Percentiles rank a stretch among this genome's conserved stretches.
Conservation (phyloP, 805 yeast species). For the Candida corydali region DNA sequence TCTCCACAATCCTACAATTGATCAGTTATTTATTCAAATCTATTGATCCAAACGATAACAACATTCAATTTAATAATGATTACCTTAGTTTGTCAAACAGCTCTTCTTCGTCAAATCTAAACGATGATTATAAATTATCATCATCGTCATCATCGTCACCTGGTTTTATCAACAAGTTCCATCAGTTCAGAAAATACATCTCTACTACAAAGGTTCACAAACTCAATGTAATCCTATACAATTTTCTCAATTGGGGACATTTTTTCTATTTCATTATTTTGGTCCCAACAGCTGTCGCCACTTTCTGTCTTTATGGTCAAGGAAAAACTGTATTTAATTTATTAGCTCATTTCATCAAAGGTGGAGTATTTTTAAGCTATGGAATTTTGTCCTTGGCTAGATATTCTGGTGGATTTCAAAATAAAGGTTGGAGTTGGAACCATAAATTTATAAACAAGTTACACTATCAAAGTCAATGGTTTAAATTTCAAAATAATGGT, state of each 20-base stretch:
- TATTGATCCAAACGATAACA: constrained; percentile 2
- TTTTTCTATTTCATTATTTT: constrained; percentile 57
- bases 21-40: constrained; percentile 45
- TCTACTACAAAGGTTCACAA: constrained; percentile 4
- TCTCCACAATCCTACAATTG: constrained; percentile 52
- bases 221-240: constrained; percentile 30
- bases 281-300: constrained; percentile 57
- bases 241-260: constrained; percentile 59
- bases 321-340: constrained; percentile 69
- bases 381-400: constrained; percentile 83
- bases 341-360: constrained; percentile 94
- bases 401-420: constrained; percentile 75
- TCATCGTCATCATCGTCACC: neutral
- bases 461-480: constrained; percentile 21
- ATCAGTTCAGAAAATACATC: constrained; percentile 4
- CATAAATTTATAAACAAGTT: constrained; percentile 16
- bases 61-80: constrained; percentile 6
- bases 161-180: neutral
- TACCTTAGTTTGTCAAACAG: constrained; percentile 13
- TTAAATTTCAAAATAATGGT: constrained; percentile 37
- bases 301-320: constrained; percentile 66
- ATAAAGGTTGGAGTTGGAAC: constrained; percentile 93
- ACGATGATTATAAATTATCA: constrained; percentile 3
- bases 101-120: constrained; percentile 4
- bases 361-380: constrained; percentile 76